Percentiles rank a stretch among this genome's conserved stretches.
Conservation (phyloP, 352 stramenopile species). For the Globisporangium middletonii region DNA sequence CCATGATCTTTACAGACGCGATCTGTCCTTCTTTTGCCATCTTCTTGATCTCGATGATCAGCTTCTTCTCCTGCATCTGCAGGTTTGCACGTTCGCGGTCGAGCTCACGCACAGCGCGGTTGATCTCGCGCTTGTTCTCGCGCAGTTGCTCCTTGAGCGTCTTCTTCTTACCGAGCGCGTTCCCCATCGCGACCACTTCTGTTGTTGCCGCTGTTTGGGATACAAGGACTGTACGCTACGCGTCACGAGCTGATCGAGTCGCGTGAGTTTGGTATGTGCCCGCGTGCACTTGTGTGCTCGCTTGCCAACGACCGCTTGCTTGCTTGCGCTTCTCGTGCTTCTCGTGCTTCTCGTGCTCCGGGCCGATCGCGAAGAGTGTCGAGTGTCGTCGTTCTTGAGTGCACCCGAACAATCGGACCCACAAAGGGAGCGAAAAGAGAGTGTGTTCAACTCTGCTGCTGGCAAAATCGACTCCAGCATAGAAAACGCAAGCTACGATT, state of each 20-base stretch:
- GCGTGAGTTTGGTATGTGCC: too few relatives aligned
- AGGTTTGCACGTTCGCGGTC: constrained; percentile 93
- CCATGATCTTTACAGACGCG: constrained; percentile 96
- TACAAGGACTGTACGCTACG: neutral
- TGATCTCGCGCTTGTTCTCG: constrained; percentile 98
- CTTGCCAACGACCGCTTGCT: neutral
- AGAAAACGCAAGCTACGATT: too few relatives aligned
- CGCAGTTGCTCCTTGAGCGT: constrained; percentile 89
- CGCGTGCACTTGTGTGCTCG: too few relatives aligned
- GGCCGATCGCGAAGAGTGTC: neutral
- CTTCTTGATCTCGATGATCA: constrained; percentile 98
- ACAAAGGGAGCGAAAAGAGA: too few relatives aligned
- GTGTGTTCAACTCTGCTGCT: too few relatives aligned
- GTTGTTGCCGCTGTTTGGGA: neutral
- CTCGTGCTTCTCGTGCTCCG: too few relatives aligned
- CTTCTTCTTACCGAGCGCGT: constrained; percentile 72
- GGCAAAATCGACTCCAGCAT: too few relatives aligned
- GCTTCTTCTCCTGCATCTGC: constrained; percentile 92
- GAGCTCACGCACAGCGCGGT: constrained; percentile 93
- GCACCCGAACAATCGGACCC: too few relatives aligned
- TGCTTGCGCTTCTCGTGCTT: too few relatives aligned
- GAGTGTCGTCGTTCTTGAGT: neutral
- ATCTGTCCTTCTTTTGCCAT: constrained; percentile 96
- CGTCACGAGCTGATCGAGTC: too few relatives aligned
- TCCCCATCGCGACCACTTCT: constrained; percentile 42